Percentiles rank a stretch among this genome's conserved stretches.
phyloP scores from a whole-genome alignment of 2,329 filamentous ascomycete genomes.

The Aspergillus japonicus region DNA sequence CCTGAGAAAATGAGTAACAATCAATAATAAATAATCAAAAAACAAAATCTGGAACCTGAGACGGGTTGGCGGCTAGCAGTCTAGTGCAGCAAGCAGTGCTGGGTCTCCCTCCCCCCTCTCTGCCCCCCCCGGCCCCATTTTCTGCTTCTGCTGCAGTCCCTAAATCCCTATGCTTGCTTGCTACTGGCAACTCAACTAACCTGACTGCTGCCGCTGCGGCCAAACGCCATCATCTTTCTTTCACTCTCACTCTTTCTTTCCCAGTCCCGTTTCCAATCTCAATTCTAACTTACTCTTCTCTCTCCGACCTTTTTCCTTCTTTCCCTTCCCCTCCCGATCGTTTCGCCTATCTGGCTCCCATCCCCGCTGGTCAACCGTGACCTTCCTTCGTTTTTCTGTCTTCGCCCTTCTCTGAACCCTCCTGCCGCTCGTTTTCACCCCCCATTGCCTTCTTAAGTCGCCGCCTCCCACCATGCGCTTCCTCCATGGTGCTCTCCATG shows the following conservation, averaged over 20 bases:
- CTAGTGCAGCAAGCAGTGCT: neutral
- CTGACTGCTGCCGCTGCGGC: neutral
- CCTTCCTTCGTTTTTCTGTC: neutral
- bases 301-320: neutral
- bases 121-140: neutral
- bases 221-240: neutral
- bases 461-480: constrained; percentile 1
- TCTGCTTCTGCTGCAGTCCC: neutral
- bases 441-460: neutral
- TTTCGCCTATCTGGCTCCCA: neutral
- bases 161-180: neutral
- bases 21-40: neutral
- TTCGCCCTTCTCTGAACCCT: neutral
- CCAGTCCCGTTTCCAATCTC: neutral
- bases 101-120: neutral
- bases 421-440: neutral
- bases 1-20: neutral
- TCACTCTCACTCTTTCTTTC: neutral
- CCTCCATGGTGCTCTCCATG: constrained; percentile 4
- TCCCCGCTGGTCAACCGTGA: constrained; percentile 1
- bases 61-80: neutral
- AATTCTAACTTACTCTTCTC: neutral
- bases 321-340: neutral
- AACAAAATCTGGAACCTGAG: neutral
- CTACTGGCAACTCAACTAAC: neutral